Evolutionary conservation across 176 grass and related monocot species (phyloP).

Genomic region (Dendrocalamus sinicus): DNA sequence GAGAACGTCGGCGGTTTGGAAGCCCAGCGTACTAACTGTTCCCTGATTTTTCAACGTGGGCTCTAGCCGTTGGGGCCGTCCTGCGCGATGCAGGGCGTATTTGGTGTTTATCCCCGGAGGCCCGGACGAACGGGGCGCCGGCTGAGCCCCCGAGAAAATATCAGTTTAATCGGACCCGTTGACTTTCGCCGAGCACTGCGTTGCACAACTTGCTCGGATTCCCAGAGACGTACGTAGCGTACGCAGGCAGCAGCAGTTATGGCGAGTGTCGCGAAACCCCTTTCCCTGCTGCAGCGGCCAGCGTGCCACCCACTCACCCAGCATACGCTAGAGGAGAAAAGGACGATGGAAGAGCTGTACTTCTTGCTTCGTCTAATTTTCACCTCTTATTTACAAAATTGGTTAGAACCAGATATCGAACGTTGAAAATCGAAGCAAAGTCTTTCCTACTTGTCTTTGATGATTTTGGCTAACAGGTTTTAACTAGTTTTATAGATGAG

Average conservation of each 20-base stretch:
- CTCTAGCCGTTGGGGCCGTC: neutral
- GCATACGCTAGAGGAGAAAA: neutral
- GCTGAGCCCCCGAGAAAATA: neutral
- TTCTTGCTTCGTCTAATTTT: too few relatives aligned
- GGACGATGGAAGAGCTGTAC: too few relatives aligned
- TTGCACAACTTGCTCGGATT: neutral
- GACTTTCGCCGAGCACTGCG: neutral
- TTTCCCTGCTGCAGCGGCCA: neutral
- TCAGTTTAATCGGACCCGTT: neutral
- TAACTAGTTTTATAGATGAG: too few relatives aligned
- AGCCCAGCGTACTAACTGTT: neutral
- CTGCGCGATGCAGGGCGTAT: neutral
- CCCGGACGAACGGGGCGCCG: neutral
- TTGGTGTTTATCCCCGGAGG: too few relatives aligned
- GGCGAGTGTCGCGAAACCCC: neutral
- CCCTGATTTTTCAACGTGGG: neutral
- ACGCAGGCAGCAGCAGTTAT: neutral
- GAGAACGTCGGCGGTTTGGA: neutral
- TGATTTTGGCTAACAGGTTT: too few relatives aligned
- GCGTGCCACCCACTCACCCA: neutral
- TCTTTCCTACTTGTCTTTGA: too few relatives aligned
- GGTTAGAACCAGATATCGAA: too few relatives aligned
- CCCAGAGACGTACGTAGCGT: neutral
- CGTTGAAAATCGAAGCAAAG: too few relatives aligned
- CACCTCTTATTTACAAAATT: too few relatives aligned